Conservation (phyloP, 2,329 filamentous ascomycete species). For the Cladosporium cucumerinum region DNA sequence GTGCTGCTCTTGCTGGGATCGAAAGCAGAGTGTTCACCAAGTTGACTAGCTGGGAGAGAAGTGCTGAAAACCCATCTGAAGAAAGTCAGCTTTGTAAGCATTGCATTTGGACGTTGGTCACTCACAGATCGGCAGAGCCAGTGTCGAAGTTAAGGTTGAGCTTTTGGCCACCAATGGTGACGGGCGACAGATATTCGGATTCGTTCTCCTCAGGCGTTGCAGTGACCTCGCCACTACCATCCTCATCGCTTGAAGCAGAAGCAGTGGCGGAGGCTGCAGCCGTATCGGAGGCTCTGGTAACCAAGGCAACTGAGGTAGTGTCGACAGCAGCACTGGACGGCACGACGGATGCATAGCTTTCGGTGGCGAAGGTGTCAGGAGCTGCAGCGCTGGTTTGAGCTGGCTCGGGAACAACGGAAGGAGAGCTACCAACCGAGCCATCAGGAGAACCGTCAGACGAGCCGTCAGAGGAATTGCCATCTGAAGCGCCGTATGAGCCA, state of each 20-base stretch:
- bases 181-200: constrained; percentile 66
- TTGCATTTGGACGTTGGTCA: constrained; percentile 9
- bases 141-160: constrained; percentile 71
- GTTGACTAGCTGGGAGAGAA: constrained; percentile 46
- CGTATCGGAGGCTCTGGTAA: constrained; percentile 18
- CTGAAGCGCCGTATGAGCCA: neutral
- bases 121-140: constrained; percentile 68
- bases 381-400: neutral
- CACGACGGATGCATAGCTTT: neutral
- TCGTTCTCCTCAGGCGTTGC: constrained; percentile 65
- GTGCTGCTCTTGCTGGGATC: constrained; percentile 52
- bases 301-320: constrained; percentile 6
- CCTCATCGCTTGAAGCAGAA: constrained; percentile 17
- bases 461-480: neutral
- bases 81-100: neutral
- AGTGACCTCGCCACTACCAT: constrained; percentile 47
- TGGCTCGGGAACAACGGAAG: neutral
- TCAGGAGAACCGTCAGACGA: neutral
- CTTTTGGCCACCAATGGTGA: constrained; percentile 66
- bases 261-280: constrained; percentile 17
- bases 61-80: constrained; percentile 67
- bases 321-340: neutral
- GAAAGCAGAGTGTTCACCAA: constrained; percentile 54
- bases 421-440: neutral
- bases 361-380: neutral